Conservation (phyloP, 257 asterid species). For the Gardenia jasminoides region DNA sequence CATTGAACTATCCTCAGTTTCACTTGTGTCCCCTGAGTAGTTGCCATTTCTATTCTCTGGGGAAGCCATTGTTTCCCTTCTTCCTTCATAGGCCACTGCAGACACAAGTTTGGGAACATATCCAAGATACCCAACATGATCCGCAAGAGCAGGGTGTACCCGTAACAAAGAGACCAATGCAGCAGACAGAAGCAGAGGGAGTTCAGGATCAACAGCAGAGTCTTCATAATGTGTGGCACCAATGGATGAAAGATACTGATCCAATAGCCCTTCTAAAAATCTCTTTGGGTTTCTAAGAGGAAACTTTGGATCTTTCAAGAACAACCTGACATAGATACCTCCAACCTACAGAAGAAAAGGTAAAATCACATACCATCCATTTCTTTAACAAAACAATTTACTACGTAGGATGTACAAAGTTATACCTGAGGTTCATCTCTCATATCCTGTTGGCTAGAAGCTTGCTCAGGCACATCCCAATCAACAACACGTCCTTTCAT, state of each 20-base stretch:
- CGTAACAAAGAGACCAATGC: conserved; percentile 91
- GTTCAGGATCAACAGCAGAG: conserved; percentile 82
- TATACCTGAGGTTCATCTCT: conserved; percentile 97
- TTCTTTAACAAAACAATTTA: conserved; percentile 17
- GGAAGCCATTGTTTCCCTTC: conserved; percentile 90
- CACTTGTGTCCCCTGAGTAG: conserved; percentile 35
- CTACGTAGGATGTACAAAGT: conserved; percentile 13
- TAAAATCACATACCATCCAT: conserved; percentile 23
- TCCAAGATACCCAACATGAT: conserved; percentile 97
- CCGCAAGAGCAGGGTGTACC: conserved; percentile 98
- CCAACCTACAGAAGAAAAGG: conserved; percentile 68
- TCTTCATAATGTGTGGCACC: conserved; percentile 77
- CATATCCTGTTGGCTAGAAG: conserved; percentile 91
- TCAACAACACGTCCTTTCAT: conserved; percentile 88
- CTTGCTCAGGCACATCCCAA: conserved; percentile 98
- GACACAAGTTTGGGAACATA: conserved; percentile 95
- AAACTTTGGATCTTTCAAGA: conserved; percentile 97
- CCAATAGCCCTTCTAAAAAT: conserved; percentile 90
- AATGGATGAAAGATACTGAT: conserved; percentile 94
- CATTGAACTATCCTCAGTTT: conserved; percentile 53
- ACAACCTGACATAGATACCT: conserved; percentile 89
- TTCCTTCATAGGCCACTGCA: conserved; percentile 91
- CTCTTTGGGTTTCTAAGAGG: conserved; percentile 96
- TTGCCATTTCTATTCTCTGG: conserved; percentile 36
- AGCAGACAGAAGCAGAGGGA: conserved; percentile 94